Percentiles rank a stretch among this genome's conserved stretches.
phyloP scores from a whole-genome alignment of 1,139 yeast species.

The Diutina catenulata region DNA sequence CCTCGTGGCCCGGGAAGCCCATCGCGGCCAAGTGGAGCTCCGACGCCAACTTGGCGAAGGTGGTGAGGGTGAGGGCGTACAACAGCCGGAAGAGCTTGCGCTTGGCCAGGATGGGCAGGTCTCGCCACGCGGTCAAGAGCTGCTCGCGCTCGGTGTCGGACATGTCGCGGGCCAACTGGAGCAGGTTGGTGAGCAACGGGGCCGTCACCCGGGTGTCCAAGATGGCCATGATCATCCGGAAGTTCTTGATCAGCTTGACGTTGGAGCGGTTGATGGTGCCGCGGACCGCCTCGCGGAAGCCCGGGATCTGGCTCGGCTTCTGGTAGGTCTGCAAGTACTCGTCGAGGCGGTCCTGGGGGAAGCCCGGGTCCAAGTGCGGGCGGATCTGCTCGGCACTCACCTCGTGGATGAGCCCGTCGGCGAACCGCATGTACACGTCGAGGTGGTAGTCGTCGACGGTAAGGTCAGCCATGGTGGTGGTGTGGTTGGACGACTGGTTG shows the following conservation, averaged over 20 bases:
- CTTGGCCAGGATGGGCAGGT: constrained; percentile 20
- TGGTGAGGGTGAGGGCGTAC: constrained; percentile 14
- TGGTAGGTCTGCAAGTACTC: constrained; percentile 20
- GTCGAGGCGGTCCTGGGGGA: constrained; percentile 20
- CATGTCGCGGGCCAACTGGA: constrained; percentile 29
- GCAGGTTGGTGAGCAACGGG: constrained; percentile 23
- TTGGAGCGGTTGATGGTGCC: constrained; percentile 11
- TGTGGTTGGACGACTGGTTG: not conserved
- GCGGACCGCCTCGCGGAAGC: constrained; percentile 14
- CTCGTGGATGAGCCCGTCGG: constrained; percentile 28
- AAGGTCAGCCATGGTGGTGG: not conserved
- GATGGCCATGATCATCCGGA: constrained; percentile 16
- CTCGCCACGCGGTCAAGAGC: constrained; percentile 25
- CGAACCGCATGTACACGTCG: constrained; percentile 16
- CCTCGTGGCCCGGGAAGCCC: constrained; percentile 24
- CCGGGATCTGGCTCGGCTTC: constrained; percentile 22
- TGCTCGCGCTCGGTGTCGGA: constrained; percentile 17
- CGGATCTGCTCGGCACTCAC: constrained; percentile 19
- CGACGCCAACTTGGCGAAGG: constrained; percentile 17
- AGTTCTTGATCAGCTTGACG: constrained; percentile 12
- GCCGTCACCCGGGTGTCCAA: constrained; percentile 24
- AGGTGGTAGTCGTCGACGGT: constrained; percentile 16
- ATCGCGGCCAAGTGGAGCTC: constrained; percentile 24
- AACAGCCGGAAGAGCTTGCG: constrained; percentile 21
- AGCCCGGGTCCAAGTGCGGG: constrained; percentile 16